Evolutionary conservation across 352 stramenopile genomes (phyloP), one percentile per base, ranked within the genome.

Genomic region (Globisporangium camurandrum): DNA sequence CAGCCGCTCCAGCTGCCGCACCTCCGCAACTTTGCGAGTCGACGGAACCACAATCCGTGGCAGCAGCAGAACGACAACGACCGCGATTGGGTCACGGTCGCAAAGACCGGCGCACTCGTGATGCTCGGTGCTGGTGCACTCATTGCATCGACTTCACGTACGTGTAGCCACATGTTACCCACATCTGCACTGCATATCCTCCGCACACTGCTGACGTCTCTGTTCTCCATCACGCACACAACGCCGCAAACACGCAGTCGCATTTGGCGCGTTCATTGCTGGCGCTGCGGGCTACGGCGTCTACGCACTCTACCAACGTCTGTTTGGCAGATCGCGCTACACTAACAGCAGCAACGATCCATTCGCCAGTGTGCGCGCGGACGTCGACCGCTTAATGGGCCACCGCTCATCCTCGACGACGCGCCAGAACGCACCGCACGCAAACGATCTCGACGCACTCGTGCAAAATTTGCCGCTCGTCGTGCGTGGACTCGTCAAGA

Each of bases 251-350:
- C n/a, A n/a, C n/a, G 11, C 36, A 90, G 78, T 90, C 49, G 78
- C 71, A 5, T 83, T 90, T 48, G 76, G 78, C n/a, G 41, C 86
- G 16, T 56, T 88, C 54, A 71, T 90, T 57, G 64, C 69, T 11
- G 76, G 73, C 2, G 75, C 78, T 12, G 75, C 76, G 7, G 78
- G 74, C 3, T 88, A 84, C 33, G 78, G 78, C 7, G n/a, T 88
- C 43, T 90, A 89, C 57, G 57, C 75, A 12, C 55, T 89, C 22
- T 89, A 90, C 60, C 73, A 76, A 31, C 62, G 64, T 20, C 68
- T 90, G 40, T 66, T 86, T 17, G 56, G 67, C 0, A 59, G 68
- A 28, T 74, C 68, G 16, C 50, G 56, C 20, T 57, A 62, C 26
- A 34, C 8, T 7, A 34, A 12, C 3, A 64, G 55, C 2, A 46